Percentiles rank a stretch among this genome's conserved stretches.
phyloP scores from a whole-genome alignment of 75 land plant genomes.

The Picea sitchensis region DNA sequence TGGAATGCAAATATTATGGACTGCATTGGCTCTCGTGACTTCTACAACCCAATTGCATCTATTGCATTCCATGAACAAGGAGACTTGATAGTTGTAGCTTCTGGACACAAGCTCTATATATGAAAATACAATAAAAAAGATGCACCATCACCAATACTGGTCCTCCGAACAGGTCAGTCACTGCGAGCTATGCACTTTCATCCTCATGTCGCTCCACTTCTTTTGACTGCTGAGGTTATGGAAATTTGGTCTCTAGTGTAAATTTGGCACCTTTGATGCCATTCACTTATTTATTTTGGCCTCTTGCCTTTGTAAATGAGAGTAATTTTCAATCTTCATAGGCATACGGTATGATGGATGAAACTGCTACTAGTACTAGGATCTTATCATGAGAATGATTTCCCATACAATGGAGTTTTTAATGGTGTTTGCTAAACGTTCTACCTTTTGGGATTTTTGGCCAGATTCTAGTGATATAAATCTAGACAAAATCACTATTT shows the following conservation, averaged over 20 bases:
- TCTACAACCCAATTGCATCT: conserved; percentile 92
- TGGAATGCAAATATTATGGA: conserved; percentile 87
- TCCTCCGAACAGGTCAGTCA: too few species aligned
- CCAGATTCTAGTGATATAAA: too few species aligned
- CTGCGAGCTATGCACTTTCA: conserved; percentile 97
- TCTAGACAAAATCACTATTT: too few species aligned
- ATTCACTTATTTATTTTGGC: conserved; percentile 57
- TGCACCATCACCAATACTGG: too few species aligned
- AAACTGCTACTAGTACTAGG: too few species aligned
- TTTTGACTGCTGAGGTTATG: conserved; percentile 91
- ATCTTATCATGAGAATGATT: too few species aligned
- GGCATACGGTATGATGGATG: too few species aligned
- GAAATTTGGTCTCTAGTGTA: conserved; percentile 16
- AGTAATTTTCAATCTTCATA: too few species aligned
- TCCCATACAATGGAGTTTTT: too few species aligned
- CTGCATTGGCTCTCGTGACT: conserved; percentile 81
- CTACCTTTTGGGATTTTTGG: too few species aligned
- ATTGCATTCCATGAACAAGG: conserved; percentile 95
- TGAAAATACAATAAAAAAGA: too few species aligned
- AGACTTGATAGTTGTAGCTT: conserved; percentile 86
- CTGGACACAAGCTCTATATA: conserved; percentile 92
- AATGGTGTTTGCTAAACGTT: too few species aligned
- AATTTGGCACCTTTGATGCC: conserved; percentile 32
- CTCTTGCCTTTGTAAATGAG: conserved; percentile 35
- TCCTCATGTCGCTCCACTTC: conserved; percentile 78